Base-by-base conservation (phyloP, 2,329 filamentous ascomycete genomes). In the Nothophoma quercina region DNA sequence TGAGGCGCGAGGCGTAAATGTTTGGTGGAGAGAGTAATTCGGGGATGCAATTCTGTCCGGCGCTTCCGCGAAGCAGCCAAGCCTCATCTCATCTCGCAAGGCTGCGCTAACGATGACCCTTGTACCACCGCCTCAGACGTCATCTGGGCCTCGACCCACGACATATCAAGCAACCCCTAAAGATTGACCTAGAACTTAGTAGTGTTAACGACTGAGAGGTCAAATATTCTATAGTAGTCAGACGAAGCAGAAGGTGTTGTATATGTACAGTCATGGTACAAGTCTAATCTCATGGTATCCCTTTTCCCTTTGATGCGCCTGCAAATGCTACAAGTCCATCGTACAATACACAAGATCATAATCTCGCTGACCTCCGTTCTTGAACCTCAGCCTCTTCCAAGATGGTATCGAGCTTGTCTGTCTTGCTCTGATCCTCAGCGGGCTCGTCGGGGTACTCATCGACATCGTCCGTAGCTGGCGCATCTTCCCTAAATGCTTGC, bases 361-460 rank as follows among this genome's bases (percentile, higher is more conserved):
- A 7, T 3, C 7, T 38, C 7, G 25, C 50, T 15, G 50, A 38
- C 3, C 32, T 25, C 8, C 12, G 30, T 21, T 52, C 13, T 18
- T 45, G 12, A 5, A 19, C 30, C 26, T 28, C 10, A 12, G 25
- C 19, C 16, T 53, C 51, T 7, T 33, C 22, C 10, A 29, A 22
- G 1, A 54, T 28, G 19, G 35, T 21, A 3, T 51, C 42, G 6
- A 52, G 21, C 25, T 52, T 33, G 7, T 41, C 49, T 7, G 22
- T 25, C 28, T 30, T 23, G 2, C 19, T 22, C 26, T 26, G 6
- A 10, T 36, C 40, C 6, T 58, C 51, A 4, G 53, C n/a, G 12
- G 36, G 36, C 25, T 66, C 63, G 3, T 64, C 60, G 9, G 59
- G 58, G 30, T 65, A 63, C 36, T 58, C 49, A 15, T 56, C 56